Conservation (phyloP, 768 basidiomycete species). For the Boletus eberwhitei region DNA sequence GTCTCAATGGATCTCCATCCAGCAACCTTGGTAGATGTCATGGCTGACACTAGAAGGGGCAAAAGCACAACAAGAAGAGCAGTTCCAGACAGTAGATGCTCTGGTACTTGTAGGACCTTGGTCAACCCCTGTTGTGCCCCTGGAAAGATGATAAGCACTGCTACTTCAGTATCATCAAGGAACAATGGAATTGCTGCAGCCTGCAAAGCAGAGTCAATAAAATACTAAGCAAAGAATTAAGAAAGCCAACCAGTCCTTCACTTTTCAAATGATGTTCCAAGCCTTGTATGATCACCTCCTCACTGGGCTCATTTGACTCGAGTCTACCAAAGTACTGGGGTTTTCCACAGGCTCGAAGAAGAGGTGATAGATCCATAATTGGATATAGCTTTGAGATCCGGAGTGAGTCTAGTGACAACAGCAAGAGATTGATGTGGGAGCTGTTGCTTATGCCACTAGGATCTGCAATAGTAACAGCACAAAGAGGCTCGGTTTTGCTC, state of each 20-base stretch:
- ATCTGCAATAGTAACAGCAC: conserved; percentile 48
- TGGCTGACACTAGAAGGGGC: conserved; percentile 23
- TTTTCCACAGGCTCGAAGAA: conserved; percentile 49
- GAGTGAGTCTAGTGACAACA: conserved; percentile 41
- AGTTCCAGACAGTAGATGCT: conserved; percentile 13
- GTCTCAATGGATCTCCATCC: conserved; percentile 15
- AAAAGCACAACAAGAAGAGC: conserved; percentile 27
- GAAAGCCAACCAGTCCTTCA: conserved; percentile 42
- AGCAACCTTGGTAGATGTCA: conserved; percentile 5
- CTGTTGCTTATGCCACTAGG: conserved; percentile 40
- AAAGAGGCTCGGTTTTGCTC: conserved; percentile 41
- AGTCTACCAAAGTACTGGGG: conserved; percentile 54
- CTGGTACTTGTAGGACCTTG: conserved; percentile 42
- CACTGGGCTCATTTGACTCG: conserved; percentile 37
- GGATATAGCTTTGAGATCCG: conserved; percentile 48
- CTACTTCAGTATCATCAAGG: conserved; percentile 47
- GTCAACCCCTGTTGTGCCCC: conserved; percentile 33
- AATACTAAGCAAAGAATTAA: neutral
- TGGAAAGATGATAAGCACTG: conserved; percentile 56
- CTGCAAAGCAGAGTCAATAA: conserved; percentile 31
- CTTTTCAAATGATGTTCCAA: conserved; percentile 46
- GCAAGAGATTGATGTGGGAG: conserved; percentile 47
- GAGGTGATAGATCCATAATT: conserved; percentile 41
- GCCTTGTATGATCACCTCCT: conserved; percentile 38
- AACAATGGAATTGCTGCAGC: conserved; percentile 46